Evolutionary conservation across 2,329 filamentous ascomycete genomes (phyloP), one percentile per base, ranked within the genome.

Genomic region (Diaporthe sp.): DNA sequence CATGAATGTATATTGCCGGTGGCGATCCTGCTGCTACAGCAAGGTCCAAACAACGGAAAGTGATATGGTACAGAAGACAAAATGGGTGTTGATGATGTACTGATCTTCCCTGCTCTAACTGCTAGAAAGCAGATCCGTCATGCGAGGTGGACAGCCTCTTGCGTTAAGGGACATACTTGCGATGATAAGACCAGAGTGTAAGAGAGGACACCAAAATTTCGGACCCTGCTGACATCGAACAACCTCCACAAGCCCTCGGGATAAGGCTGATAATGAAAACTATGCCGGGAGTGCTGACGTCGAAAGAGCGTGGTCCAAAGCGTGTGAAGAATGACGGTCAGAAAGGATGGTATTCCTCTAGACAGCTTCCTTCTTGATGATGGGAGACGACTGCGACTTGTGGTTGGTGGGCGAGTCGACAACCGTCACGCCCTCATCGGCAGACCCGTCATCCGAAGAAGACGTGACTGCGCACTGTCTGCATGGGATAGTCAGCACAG

Each of bases 401-500:
- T 85, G 72, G 84, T 82, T 81, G 73, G 85, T 82, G 70, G 85
- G 85, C 73, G 86, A 86, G 77, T 90, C 88, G 65, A 88, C 86
- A 76, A 91, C 86, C n/a, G 89, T 90, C 74, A 87, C 86, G 76
- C 86, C 87, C 79, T 91, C 89, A 77, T 89, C 88, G 75, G 84
- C 87, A 55, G 85, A 84, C 67, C 82, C 83, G 76, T 85, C 83
- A 77, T 89, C 87, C 62, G 88, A 89, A 73, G 86, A 83, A 62
- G 83, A 82, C 73, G 86, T 81, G 67, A 84, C 82, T 74, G 82
- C 82, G 78, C 82, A 86, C 80, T 84, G 83, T 80, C 85, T 88
- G 78, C 19, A 17, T 6, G 73, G 53, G 73, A 10, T 37, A 70
- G 46, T 76, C 31, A 77, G 78, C 49, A 59, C 79, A 77, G 81